Percentiles rank a stretch among this genome's conserved stretches.
Conservation (phyloP, 495 filamentous ascomycete genomes). For the Platismatia glauca region DNA sequence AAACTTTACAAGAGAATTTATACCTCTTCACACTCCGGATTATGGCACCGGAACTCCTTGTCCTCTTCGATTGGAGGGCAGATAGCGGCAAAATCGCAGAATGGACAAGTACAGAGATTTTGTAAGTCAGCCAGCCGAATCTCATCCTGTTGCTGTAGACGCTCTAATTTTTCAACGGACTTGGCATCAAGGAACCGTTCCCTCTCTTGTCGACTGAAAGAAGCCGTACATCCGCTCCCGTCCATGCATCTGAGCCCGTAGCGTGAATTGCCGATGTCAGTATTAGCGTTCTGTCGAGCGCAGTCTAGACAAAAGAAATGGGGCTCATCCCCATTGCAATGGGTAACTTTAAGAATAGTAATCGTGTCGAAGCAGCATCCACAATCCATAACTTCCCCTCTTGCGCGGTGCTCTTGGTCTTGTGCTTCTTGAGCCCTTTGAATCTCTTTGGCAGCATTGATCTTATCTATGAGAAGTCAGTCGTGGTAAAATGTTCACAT, state of each 20-base stretch:
- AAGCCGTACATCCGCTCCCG: slow-evolving; percentile 41
- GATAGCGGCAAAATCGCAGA: slow-evolving; percentile 72
- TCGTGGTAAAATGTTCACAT: not conserved
- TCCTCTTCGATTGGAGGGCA: slow-evolving; percentile 58
- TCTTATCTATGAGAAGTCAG: slow-evolving; percentile 11
- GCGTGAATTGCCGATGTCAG: slow-evolving; percentile 53
- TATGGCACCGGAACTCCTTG: slow-evolving; percentile 65
- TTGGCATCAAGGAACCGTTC: slow-evolving; percentile 50
- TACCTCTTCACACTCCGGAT: slow-evolving; percentile 48
- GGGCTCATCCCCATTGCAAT: slow-evolving; percentile 48
- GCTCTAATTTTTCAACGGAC: slow-evolving; percentile 49
- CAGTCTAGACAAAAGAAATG: slow-evolving; percentile 69
- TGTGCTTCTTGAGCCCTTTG: slow-evolving; percentile 34
- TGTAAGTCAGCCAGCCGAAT: slow-evolving; percentile 57
- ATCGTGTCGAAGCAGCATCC: slow-evolving; percentile 62
- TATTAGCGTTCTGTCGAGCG: slow-evolving; percentile 53
- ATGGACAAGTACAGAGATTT: slow-evolving; percentile 63
- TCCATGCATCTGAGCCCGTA: slow-evolving; percentile 52
- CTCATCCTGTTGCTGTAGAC: slow-evolving; percentile 58
- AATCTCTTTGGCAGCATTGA: slow-evolving; percentile 29
- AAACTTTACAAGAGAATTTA: not conserved
- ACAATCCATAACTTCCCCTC: slow-evolving; percentile 47
- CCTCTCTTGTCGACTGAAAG: slow-evolving; percentile 41
- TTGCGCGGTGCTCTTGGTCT: slow-evolving; percentile 35
- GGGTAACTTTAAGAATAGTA: slow-evolving; percentile 55